phyloP scores from a whole-genome alignment of 148 eudicot species.

The Arbutus unedo region DNA sequence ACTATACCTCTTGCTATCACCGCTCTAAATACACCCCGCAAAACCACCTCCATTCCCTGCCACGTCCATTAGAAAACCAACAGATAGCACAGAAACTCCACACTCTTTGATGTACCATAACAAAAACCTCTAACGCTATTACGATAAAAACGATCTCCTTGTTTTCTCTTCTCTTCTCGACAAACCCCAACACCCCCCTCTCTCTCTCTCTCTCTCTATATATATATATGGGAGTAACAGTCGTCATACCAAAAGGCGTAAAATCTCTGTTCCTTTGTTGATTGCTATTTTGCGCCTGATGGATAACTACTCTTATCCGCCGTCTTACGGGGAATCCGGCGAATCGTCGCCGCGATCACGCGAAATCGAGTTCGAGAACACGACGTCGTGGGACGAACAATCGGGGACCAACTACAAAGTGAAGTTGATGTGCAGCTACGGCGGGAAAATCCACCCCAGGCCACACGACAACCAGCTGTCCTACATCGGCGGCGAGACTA shows the following conservation, averaged over 20 bases:
- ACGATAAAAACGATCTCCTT: not conserved
- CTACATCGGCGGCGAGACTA: conserved; percentile 83
- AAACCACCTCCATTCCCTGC: not conserved
- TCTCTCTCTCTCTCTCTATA: not conserved
- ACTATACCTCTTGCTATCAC: not conserved
- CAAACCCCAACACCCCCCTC: not conserved
- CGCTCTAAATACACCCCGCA: not conserved
- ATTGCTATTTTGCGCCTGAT: conserved; percentile 25
- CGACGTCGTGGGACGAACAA: conserved; percentile 52
- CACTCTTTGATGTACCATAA: not conserved
- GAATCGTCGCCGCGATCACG: conserved; percentile 81
- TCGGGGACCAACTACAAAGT: conserved; percentile 37
- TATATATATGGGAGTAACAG: not conserved
- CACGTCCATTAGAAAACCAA: not conserved
- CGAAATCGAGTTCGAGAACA: conserved; percentile 67
- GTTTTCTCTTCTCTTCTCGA: not conserved
- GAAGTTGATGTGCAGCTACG: conserved; percentile 80
- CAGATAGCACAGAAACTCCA: not conserved
- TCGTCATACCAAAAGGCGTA: not conserved
- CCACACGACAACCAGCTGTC: conserved; percentile 69
- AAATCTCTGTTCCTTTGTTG: not conserved
- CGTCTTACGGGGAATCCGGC: conserved; percentile 71
- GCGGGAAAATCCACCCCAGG: conserved; percentile 77
- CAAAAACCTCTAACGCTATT: not conserved
- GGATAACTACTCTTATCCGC: conserved; percentile 56